Evolutionary conservation across 768 basidiomycete species (phyloP), one percentile per base, ranked within the genome.

Genomic region (Mycena polygramma): DNA sequence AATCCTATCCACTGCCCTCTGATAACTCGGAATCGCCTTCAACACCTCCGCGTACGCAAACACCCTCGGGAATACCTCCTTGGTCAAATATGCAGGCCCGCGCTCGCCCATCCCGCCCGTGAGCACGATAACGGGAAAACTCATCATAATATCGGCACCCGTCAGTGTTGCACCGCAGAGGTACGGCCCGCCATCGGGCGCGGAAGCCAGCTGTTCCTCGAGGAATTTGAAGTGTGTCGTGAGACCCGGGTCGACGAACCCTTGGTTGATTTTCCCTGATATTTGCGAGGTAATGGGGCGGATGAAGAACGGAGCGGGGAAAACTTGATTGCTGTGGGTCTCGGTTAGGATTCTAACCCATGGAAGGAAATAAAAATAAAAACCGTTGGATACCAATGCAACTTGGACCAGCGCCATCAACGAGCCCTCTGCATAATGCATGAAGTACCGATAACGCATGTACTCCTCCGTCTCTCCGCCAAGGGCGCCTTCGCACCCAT

Each of bases 71-170:
- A 67, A 62, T 20, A 55, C 57, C 39, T 63, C 66, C 52, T 70
- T 30, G 15, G n/a, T 60, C 37, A 69, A 45, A 26, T 30, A 30
- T 30, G 30, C 30, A 3, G 30, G 30, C 2, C 58, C 66, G 10
- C 58, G 43, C 8, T 59, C 48, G 13, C 57, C 41, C 49, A 39
- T 10, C 22, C 6, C 51, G 46, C 48, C 46, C 20, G 66, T 59
- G 0, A 62, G 35, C 7, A 39, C 6, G 17, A 61, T 24, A n/a
- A 61, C 22, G 0, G 59, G 59, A 43, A 68, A 73, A 58, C 68
- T 69, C 68, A 73, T 66, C 68, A 73, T 66, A 2, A 73, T 69
- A 46, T 73, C 72, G 15, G 72, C 72, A 5, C 68, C 68, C 0
- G 72, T 58, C 39, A 73, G 30, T 15, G 37, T 46, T 19, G 39